Evolutionary conservation across 441 rosid genomes (phyloP).

Genomic region (Gossypium davidsonii): DNA sequence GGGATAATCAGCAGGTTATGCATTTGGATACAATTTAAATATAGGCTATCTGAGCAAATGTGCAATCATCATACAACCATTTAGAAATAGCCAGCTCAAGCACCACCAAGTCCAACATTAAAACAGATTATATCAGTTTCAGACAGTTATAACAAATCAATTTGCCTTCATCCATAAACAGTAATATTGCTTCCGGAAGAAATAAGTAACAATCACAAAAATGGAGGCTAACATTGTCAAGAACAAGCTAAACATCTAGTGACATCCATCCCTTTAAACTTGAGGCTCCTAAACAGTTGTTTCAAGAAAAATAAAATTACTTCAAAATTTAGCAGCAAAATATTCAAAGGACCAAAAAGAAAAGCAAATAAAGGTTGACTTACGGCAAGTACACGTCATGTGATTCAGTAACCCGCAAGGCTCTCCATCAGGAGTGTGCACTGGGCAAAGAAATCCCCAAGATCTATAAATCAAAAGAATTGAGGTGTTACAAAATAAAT

Average conservation of each 20-base stretch:
- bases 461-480: slow-evolving; percentile 47
- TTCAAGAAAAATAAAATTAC: background rate
- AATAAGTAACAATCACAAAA: background rate
- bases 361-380: slow-evolving; percentile 27
- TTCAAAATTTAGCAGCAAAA: background rate
- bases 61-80: background rate
- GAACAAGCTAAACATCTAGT: background rate
- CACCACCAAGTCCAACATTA: background rate
- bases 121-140: background rate
- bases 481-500: slow-evolving; percentile 2
- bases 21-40: slow-evolving; percentile 7
- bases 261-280: background rate
- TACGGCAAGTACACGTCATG: slow-evolving; percentile 79
- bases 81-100: background rate
- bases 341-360: background rate
- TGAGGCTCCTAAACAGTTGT: background rate
- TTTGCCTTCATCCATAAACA: background rate
- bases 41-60: background rate
- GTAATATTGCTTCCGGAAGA: background rate
- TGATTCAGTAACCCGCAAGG: slow-evolving; percentile 96
- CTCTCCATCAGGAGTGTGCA: slow-evolving; percentile 98
- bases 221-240: background rate
- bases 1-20: background rate
- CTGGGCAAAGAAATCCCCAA: slow-evolving; percentile 99
- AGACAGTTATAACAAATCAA: background rate